Evolutionary conservation across 768 basidiomycete species (phyloP).

Genomic region (Punctularia strigosozonata): DNA sequence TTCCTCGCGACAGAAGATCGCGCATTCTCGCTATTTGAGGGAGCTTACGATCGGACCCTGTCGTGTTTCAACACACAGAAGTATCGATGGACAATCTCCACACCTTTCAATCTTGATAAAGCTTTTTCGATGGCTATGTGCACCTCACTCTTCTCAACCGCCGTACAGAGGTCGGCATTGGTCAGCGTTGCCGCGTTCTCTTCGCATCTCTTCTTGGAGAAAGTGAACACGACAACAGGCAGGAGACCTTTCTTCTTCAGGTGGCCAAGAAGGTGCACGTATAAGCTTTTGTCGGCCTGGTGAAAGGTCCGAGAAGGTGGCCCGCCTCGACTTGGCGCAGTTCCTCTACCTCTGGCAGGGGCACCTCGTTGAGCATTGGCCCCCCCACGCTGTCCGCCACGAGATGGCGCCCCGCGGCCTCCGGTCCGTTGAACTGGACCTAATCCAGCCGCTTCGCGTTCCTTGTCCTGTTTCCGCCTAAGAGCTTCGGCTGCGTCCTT

Average conservation of each 20-base stretch:
- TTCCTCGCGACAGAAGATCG: constrained; percentile 81
- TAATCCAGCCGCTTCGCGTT: constrained; percentile 89
- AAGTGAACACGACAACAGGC: constrained; percentile 93
- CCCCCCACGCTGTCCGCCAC: constrained; percentile 33
- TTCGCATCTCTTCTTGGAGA: constrained; percentile 95
- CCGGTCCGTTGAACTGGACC: constrained; percentile 78
- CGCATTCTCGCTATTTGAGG: constrained; percentile 91
- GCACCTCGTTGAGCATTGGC: constrained; percentile 36
- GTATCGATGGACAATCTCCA: constrained; percentile 6
- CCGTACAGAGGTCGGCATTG: constrained; percentile 77
- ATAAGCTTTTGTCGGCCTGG: constrained; percentile 78
- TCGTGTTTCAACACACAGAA: background rate
- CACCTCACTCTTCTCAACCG: constrained; percentile 93
- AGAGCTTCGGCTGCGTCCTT: constrained; percentile 84
- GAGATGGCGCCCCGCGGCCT: constrained; percentile 55
- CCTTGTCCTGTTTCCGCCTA: constrained; percentile 93
- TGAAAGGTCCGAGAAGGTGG: constrained; percentile 42
- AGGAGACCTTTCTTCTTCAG: constrained; percentile 78
- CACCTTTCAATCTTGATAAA: constrained; percentile 82
- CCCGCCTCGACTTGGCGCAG: constrained; percentile 24
- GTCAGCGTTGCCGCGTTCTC: constrained; percentile 88
- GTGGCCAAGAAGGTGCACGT: constrained; percentile 82
- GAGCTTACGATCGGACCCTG: constrained; percentile 83
- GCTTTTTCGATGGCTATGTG: constrained; percentile 93
- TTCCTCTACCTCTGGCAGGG: constrained; percentile 25